These are phyloP conservation scores for Colletotrichum nymphaeae DNA, from an alignment of 2,329 filamentous ascomycete genomes.

Conservation along the genomic window DNA sequence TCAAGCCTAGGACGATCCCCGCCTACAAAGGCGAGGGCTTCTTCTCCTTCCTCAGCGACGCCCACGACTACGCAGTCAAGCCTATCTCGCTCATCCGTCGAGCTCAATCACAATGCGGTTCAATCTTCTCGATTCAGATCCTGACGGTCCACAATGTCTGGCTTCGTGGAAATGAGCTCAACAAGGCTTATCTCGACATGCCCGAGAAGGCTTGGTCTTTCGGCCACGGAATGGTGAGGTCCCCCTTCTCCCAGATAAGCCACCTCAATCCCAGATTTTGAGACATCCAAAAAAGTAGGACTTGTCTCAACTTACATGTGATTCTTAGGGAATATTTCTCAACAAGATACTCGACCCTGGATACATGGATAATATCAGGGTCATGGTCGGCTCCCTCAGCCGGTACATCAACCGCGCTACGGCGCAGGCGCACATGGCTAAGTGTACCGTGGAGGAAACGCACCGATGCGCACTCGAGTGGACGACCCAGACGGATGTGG, in stretches of 20 bases:
- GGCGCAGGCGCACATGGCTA: constrained; percentile 19
- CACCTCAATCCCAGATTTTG: constrained; percentile 13
- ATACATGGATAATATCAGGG: constrained; percentile 31
- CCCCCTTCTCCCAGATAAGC: not conserved
- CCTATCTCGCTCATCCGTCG: constrained; percentile 23
- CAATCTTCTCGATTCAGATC: constrained; percentile 30
- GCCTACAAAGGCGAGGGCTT: constrained; percentile 35
- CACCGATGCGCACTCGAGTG: constrained; percentile 33
- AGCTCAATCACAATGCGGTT: constrained; percentile 22
- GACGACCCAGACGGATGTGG: constrained; percentile 12
- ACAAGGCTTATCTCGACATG: constrained; percentile 29
- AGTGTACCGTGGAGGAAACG: constrained; percentile 35
- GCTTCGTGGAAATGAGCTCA: constrained; percentile 25
- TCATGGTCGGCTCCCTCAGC: constrained; percentile 25
- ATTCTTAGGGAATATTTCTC: constrained; percentile 31
- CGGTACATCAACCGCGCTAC: constrained; percentile 28
- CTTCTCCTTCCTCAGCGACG: constrained; percentile 31
- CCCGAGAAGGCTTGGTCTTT: constrained; percentile 35
- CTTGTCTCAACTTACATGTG: constrained; percentile 4
- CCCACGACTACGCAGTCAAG: constrained; percentile 8
- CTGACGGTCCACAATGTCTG: constrained; percentile 30
- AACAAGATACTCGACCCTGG: constrained; percentile 35
- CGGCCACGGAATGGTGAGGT: constrained; percentile 32
- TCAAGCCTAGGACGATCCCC: constrained; percentile 28
- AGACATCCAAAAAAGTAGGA: constrained; percentile 15